phyloP scores from a whole-genome alignment of 2,329 filamentous ascomycete species.

The Trichoderma semiorbis region DNA sequence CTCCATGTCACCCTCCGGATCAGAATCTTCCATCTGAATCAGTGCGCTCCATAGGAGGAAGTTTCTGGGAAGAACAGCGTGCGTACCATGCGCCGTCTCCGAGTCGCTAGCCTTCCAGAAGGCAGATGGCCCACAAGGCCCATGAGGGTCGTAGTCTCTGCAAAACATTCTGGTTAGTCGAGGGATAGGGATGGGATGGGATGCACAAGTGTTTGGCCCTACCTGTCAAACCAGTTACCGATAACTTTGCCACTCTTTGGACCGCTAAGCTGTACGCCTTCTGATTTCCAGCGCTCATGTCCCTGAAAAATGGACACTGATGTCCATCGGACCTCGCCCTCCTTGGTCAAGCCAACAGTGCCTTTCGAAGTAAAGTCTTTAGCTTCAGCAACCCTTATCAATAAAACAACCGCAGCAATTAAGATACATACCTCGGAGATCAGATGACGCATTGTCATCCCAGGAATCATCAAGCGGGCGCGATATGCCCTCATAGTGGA shows the following conservation, averaged over 20 bases:
- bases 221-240: constrained; percentile 77
- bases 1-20: constrained; percentile 29
- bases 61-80: constrained; percentile 28
- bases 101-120: constrained; percentile 71
- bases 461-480: constrained; percentile 60
- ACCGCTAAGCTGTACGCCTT: constrained; percentile 72
- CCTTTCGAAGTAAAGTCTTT: constrained; percentile 41
- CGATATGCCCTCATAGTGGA: constrained; percentile 64
- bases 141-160: constrained; percentile 63
- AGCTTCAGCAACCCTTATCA: constrained; percentile 21
- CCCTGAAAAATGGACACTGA: constrained; percentile 61
- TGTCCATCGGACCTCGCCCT: constrained; percentile 74
- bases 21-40: constrained; percentile 23
- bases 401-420: background rate
- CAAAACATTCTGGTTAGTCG: background rate
- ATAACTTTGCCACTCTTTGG: constrained; percentile 55
- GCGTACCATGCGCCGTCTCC: constrained; percentile 16
- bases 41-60: constrained; percentile 31
- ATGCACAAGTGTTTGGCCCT: constrained; percentile 22
- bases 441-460: constrained; percentile 67
- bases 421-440: constrained; percentile 54
- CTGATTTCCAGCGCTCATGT: constrained; percentile 71
- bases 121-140: constrained; percentile 69
- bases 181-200: background rate
- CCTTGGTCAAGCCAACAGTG: constrained; percentile 59